Evolutionary conservation across 2,329 filamentous ascomycete genomes (phyloP).

Genomic region (Macrophomina phaseolina): DNA sequence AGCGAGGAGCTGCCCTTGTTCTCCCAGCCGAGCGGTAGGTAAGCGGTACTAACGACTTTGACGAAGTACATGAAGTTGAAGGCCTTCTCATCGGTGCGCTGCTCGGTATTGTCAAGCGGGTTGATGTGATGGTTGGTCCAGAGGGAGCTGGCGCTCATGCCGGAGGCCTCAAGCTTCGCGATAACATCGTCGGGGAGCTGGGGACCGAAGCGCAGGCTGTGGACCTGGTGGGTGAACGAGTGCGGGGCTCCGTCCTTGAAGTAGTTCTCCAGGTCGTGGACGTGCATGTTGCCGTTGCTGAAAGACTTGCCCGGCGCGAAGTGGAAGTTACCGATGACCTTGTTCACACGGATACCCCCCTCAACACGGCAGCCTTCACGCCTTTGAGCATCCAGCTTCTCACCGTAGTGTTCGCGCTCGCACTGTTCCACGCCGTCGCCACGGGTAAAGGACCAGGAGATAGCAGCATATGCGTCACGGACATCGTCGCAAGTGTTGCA

Average conservation of each 20-base stretch:
- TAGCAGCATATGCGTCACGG: conserved; percentile 86
- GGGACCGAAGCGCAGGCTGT: conserved; percentile 90
- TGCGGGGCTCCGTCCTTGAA: conserved; percentile 76
- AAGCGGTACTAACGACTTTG: conserved; percentile 96
- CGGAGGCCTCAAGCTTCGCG: conserved; percentile 61
- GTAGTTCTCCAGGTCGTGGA: conserved; percentile 97
- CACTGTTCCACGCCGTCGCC: conserved; percentile 96
- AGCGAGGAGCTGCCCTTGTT: conserved; percentile 53
- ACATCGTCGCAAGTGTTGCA: conserved; percentile 98
- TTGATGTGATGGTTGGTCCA: conserved; percentile 94
- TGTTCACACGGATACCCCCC: conserved; percentile 92
- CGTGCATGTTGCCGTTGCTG: conserved; percentile 95
- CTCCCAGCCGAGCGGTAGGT: conserved; percentile 90
- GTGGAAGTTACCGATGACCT: conserved; percentile 98
- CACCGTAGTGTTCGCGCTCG: conserved; percentile 88
- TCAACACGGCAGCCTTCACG: conserved; percentile 94
- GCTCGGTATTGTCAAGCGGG: conserved; percentile 80
- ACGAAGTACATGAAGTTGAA: conserved; percentile 99
- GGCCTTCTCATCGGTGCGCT: conserved; percentile 78
- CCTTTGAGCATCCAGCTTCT: conserved; percentile 85
- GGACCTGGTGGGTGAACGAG: conserved; percentile 87
- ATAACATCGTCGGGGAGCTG: conserved; percentile 76
- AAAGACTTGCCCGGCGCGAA: conserved; percentile 95
- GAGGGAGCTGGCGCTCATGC: conserved; percentile 56
- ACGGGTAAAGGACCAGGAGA: conserved; percentile 91